phyloP scores from a whole-genome alignment of 208 protist species.

The Trypanosoma boissoni region DNA sequence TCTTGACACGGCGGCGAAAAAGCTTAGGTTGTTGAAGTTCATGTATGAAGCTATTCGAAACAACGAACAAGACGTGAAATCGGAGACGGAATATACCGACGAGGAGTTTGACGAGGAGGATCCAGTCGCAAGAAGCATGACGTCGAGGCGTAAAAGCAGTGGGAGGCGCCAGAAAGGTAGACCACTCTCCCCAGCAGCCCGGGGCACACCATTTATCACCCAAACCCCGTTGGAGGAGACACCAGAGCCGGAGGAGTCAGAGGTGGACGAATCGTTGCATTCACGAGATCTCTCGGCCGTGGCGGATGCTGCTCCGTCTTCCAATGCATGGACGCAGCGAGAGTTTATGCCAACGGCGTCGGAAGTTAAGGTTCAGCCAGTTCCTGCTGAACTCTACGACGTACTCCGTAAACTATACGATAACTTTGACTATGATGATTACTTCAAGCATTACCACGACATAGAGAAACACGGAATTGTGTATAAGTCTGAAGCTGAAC shows the following conservation, averaged over 20 bases:
- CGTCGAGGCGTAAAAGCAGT: no score
- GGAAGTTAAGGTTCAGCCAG: slow-evolving; percentile 13
- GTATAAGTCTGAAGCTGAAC: slow-evolving; percentile 40
- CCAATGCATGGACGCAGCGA: slow-evolving; percentile 1
- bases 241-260: background rate
- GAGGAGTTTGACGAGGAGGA: slow-evolving; percentile 16
- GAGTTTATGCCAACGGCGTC: background rate
- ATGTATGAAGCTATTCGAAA: slow-evolving; percentile 61
- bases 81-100: background rate
- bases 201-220: no score
- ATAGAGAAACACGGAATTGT: background rate
- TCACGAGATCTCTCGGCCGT: slow-evolving; percentile 1
- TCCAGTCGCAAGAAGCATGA: no score
- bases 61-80: background rate
- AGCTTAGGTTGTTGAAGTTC: slow-evolving; percentile 67
- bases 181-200: no score
- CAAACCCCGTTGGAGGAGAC: no score
- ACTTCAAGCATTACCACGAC: slow-evolving; percentile 43
- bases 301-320: background rate
- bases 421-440: slow-evolving; percentile 59
- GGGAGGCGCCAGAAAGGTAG: no score
- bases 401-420: slow-evolving; percentile 60
- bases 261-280: background rate
- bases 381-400: slow-evolving; percentile 51
- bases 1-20: background rate